Evolutionary conservation across 2,329 filamentous ascomycete species (phyloP).

Genomic region (Aspergillus tanneri): DNA sequence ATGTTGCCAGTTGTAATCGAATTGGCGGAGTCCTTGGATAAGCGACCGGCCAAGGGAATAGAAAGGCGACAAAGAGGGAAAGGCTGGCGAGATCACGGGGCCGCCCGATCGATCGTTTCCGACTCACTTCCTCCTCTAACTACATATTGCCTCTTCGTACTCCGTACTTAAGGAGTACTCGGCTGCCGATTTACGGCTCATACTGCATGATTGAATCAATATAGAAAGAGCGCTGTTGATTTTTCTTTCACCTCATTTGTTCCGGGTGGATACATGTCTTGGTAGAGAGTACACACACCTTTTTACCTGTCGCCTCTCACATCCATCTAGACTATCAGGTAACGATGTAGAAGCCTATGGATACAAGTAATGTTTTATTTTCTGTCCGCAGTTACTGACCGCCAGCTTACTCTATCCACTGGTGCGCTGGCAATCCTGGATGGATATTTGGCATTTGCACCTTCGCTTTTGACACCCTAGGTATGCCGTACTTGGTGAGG

Average conservation of each 20-base stretch:
- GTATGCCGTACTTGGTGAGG: background rate
- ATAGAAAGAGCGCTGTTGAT: too few species aligned
- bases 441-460: conserved; percentile 3
- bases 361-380: conserved; percentile 5
- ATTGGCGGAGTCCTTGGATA: background rate
- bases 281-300: too few species aligned
- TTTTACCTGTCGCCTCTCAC: too few species aligned
- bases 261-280: too few species aligned
- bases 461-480: too few species aligned
- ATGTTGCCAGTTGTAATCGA: background rate
- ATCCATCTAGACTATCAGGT: background rate
- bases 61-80: conserved; percentile 4
- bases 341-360: background rate
- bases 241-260: too few species aligned
- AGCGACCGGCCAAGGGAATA: conserved; percentile 6
- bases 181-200: background rate
- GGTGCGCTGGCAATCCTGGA: conserved; percentile 9
- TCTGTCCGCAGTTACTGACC: background rate
- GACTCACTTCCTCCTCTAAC: background rate
- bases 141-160: background rate
- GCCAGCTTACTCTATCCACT: background rate
- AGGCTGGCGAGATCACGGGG: conserved; percentile 4
- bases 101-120: conserved; percentile 1
- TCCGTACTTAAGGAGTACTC: background rate
- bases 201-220: too few species aligned